phyloP scores from a whole-genome alignment of 1,284 basidiomycete genomes.

The Sphaerobolus stellatus region DNA sequence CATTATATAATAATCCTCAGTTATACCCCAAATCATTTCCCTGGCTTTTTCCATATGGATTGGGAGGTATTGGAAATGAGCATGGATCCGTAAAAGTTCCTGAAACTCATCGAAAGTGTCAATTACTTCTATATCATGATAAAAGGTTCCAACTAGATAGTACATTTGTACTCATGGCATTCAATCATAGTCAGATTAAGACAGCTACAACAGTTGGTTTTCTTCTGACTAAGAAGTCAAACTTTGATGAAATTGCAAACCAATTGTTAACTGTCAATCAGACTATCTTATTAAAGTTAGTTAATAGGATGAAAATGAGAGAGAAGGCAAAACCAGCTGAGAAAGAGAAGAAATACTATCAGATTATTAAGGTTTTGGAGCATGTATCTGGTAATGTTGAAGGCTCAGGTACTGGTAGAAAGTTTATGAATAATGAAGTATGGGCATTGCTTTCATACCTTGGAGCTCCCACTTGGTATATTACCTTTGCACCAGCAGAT shows the following conservation, averaged over 20 bases:
- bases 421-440: no score
- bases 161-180: no score
- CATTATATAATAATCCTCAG: slow-evolving; percentile 26
- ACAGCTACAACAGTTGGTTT: slow-evolving; percentile 9
- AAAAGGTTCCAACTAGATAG: slow-evolving; percentile 17
- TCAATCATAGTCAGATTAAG: slow-evolving; percentile 17
- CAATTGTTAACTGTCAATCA: not conserved
- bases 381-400: no score
- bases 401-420: no score
- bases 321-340: slow-evolving; percentile 3
- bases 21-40: slow-evolving; percentile 32
- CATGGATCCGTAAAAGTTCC: not conserved
- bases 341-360: slow-evolving; percentile 3
- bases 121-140: slow-evolving; percentile 16
- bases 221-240: not conserved
- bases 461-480: no score
- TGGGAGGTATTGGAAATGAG: not conserved
- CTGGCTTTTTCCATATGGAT: slow-evolving; percentile 18
- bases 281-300: not conserved
- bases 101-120: not conserved
- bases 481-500: slow-evolving; percentile 16
- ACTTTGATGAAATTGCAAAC: not conserved
- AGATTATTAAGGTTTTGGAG: slow-evolving; percentile 13
- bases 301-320: not conserved
- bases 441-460: no score